phyloP scores from a whole-genome alignment of 1,284 basidiomycete species.

The Pseudozyma tsukubaensis region DNA sequence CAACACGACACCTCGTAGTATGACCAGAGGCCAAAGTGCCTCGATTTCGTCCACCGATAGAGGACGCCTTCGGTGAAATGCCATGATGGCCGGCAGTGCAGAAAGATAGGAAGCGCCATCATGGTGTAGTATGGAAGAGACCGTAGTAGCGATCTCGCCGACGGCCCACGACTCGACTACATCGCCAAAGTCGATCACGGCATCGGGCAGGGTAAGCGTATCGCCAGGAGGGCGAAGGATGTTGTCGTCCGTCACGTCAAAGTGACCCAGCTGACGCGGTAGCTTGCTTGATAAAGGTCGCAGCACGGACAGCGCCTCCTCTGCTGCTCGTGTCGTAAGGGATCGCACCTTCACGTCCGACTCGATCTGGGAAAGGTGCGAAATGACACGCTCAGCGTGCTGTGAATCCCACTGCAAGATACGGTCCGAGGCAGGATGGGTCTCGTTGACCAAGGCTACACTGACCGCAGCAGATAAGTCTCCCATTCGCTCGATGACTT shows the following conservation, averaged over 20 bases:
- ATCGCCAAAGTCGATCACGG: slow-evolving; percentile 1
- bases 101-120: background rate
- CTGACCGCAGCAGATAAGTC: background rate
- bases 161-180: background rate
- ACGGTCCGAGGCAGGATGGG: background rate
- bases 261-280: background rate
- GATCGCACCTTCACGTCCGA: background rate
- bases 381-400: background rate
- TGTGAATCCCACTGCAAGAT: slow-evolving; percentile 1
- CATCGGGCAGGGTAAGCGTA: background rate
- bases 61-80: background rate
- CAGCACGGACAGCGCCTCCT: background rate
- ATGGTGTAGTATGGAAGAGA: background rate
- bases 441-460: background rate
- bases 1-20: background rate
- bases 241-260: background rate
- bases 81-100: background rate
- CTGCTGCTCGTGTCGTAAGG: background rate
- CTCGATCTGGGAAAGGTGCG: background rate
- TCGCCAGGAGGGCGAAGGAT: background rate
- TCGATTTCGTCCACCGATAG: background rate
- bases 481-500: background rate
- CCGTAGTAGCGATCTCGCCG: background rate
- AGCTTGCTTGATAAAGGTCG: background rate
- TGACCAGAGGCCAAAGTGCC: background rate